These are phyloP conservation scores for Cenchrus americanus DNA, from an alignment of 176 grass and related monocot genomes.

Conservation along the genomic window DNA sequence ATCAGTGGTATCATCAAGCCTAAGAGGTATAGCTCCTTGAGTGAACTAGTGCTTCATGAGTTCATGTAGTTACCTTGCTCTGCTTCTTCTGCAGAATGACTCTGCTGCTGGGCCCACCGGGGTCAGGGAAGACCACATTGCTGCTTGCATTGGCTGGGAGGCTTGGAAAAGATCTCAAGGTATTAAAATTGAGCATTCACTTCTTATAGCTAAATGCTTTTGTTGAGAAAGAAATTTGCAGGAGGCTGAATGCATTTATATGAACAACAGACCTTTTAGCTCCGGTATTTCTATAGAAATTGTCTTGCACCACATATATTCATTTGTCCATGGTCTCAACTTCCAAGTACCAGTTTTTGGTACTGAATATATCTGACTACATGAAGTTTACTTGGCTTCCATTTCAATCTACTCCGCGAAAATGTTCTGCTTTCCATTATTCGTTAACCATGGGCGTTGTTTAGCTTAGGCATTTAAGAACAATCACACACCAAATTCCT, in stretches of 20 bases:
- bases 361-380: not conserved
- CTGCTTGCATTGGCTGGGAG: slow-evolving; percentile 26
- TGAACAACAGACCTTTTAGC: not conserved
- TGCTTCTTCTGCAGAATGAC: slow-evolving; percentile 29
- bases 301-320: not conserved
- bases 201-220: not conserved
- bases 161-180: slow-evolving; percentile 20
- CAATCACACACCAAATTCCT: not conserved
- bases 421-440: not conserved
- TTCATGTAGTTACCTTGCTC: not conserved
- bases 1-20: slow-evolving; percentile 36
- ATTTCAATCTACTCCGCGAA: not conserved
- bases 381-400: not conserved
- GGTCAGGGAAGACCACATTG: slow-evolving; percentile 35
- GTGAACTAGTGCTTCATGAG: not conserved
- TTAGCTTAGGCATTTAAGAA: not conserved
- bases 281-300: not conserved
- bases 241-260: not conserved
- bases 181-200: not conserved
- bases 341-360: not conserved
- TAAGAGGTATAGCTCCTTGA: slow-evolving; percentile 16
- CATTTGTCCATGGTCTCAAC: not conserved
- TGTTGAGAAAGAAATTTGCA: not conserved
- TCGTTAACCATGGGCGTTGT: not conserved
- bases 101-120: slow-evolving; percentile 27